These are phyloP conservation scores for Trypanosoma rangeli DNA, from an alignment of 208 protist genomes.

Conservation along the genomic window DNA sequence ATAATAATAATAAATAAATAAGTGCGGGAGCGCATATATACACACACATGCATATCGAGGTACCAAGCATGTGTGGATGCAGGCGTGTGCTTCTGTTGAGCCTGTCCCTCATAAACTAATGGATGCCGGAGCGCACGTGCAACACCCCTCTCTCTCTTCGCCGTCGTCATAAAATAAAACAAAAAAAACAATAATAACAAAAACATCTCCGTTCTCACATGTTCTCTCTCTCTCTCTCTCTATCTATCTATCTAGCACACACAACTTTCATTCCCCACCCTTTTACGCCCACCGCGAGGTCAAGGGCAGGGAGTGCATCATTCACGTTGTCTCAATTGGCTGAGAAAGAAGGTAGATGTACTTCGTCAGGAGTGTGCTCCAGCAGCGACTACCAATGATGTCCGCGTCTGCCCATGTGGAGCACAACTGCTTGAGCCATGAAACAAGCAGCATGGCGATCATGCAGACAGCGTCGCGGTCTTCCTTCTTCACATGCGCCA, in stretches of 20 bases:
- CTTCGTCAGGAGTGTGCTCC: constrained; percentile 25
- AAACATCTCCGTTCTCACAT: too few species aligned
- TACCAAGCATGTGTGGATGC: too few species aligned
- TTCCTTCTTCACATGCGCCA: constrained; percentile 13
- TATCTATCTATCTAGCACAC: too few species aligned
- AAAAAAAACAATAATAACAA: too few species aligned
- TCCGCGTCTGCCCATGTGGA: constrained; percentile 21
- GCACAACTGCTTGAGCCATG: constrained; percentile 36
- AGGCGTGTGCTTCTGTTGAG: too few species aligned
- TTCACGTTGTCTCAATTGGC: constrained; percentile 27
- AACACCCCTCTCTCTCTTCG: too few species aligned
- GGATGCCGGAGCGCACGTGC: too few species aligned
- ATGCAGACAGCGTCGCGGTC: constrained; percentile 34
- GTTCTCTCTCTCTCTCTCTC: too few species aligned
- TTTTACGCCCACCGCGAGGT: not conserved
- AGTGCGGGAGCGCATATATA: not conserved
- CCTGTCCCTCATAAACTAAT: too few species aligned
- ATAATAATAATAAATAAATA: constrained; percentile 11
- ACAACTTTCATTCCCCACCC: not conserved
- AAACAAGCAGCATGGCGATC: constrained; percentile 33
- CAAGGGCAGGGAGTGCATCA: not conserved
- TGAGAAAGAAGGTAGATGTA: constrained; percentile 32
- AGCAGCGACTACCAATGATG: constrained; percentile 29
- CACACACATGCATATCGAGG: too few species aligned
- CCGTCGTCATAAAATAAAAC: too few species aligned